Evolutionary conservation across 495 filamentous ascomycete species (phyloP).

Genomic region (Aspergillus incahuasiensis): DNA sequence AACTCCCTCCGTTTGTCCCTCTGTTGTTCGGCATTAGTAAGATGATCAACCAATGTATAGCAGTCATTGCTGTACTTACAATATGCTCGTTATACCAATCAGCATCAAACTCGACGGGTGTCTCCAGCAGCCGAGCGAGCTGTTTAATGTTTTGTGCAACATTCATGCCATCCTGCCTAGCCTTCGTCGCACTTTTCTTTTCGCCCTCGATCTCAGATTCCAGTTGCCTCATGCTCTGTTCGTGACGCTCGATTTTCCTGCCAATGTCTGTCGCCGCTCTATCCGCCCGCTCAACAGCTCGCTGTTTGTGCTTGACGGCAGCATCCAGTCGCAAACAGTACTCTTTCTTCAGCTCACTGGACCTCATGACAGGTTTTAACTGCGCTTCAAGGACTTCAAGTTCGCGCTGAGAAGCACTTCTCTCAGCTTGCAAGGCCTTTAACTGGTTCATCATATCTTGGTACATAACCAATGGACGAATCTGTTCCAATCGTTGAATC

Average conservation of each 20-base stretch:
- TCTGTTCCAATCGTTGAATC: conserved; percentile 61
- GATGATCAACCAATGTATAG: not conserved
- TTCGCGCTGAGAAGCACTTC: conserved; percentile 43
- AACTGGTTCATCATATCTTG: conserved; percentile 25
- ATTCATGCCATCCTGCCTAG: conserved; percentile 46
- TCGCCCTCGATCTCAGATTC: conserved; percentile 55
- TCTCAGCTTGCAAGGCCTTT: conserved; percentile 43
- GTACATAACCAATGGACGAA: conserved; percentile 64
- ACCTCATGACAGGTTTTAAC: conserved; percentile 61
- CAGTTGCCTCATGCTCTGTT: conserved; percentile 53
- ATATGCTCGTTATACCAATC: conserved; percentile 49
- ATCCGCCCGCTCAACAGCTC: conserved; percentile 48
- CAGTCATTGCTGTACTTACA: conserved; percentile 24
- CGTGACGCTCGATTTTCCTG: conserved; percentile 45
- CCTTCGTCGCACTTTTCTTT: conserved; percentile 40
- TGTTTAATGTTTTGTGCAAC: conserved; percentile 39
- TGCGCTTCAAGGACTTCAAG: conserved; percentile 54
- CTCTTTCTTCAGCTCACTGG: conserved; percentile 59
- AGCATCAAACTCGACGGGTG: conserved; percentile 50
- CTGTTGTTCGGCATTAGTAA: conserved; percentile 25
- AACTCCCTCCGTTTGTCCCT: conserved; percentile 33
- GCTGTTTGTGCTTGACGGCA: conserved; percentile 50
- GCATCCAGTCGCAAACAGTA: conserved; percentile 49
- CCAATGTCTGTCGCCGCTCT: conserved; percentile 44
- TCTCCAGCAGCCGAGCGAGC: conserved; percentile 45